These are phyloP conservation scores for Babesia sp. DNA, from an alignment of 169 alveolate species.

Conservation along the genomic window DNA sequence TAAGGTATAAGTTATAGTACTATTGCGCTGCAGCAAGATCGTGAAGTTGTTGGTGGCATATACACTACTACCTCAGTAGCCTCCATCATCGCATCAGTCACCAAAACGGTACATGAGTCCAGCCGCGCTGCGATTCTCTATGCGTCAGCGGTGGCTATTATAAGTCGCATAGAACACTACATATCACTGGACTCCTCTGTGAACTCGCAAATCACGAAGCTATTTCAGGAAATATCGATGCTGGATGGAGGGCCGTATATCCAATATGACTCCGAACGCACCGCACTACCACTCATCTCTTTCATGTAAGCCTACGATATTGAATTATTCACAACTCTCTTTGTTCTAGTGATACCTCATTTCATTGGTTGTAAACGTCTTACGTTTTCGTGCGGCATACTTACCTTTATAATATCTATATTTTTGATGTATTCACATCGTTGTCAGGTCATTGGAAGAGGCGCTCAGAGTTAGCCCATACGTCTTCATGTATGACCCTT, in stretches of 20 bases:
- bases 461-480: conserved; percentile 61
- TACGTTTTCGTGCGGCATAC: too few species aligned
- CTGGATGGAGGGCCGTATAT: conserved; percentile 68
- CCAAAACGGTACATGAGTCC: conserved; percentile 50
- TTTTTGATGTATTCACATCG: too few species aligned
- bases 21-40: conserved; percentile 17
- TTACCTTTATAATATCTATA: too few species aligned
- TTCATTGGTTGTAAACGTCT: too few species aligned
- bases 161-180: conserved; percentile 34
- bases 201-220: conserved; percentile 14
- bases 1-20: too few species aligned
- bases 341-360: too few species aligned
- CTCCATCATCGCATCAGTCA: conserved; percentile 38
- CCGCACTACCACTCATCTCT: conserved; percentile 44
- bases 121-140: conserved; percentile 60
- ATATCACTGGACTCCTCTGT: not conserved
- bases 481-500: conserved; percentile 60
- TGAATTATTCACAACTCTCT: too few species aligned
- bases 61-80: conserved; percentile 36
- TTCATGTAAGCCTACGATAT: conserved; percentile 46
- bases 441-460: conserved; percentile 56
- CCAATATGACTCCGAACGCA: conserved; percentile 45
- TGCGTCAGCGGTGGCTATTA: conserved; percentile 41
- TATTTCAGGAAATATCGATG: conserved; percentile 29
- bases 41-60: conserved; percentile 44